Percentiles rank a stretch among this genome's conserved stretches.
Conservation (phyloP, 306 rosid genomes). For the Fagus crenata region DNA sequence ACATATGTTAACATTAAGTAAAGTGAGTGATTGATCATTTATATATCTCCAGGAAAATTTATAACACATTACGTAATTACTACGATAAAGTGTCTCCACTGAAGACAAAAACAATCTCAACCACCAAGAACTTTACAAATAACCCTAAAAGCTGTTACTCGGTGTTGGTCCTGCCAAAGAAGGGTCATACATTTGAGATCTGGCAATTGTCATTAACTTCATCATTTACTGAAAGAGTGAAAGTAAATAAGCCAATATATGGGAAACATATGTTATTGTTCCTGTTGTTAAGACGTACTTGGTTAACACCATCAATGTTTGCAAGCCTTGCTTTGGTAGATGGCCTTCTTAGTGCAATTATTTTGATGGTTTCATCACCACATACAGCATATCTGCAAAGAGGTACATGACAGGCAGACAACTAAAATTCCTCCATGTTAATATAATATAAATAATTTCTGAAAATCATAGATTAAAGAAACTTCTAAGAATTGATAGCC, state of each 20-base stretch:
- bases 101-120: background rate
- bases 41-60: background rate
- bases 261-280: slow-evolving; percentile 3
- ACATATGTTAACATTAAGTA: background rate
- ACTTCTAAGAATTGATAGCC: slow-evolving; percentile 14
- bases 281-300: slow-evolving; percentile 48
- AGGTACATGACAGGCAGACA: slow-evolving; percentile 4
- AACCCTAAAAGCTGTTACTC: background rate
- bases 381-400: slow-evolving; percentile 76
- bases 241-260: background rate
- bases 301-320: slow-evolving; percentile 87
- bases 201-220: background rate
- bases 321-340: slow-evolving; percentile 89
- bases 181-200: background rate
- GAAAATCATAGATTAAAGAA: slow-evolving; percentile 15
- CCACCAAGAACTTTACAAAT: background rate
- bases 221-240: background rate
- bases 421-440: background rate
- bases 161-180: background rate
- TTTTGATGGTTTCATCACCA: slow-evolving; percentile 80
- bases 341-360: slow-evolving; percentile 75
- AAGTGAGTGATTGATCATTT: background rate
- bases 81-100: background rate
- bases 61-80: background rate
- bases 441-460: slow-evolving; percentile 4